Base-by-base conservation (phyloP, 1,284 basidiomycete genomes). In the Sporisorium reilianum region DNA sequence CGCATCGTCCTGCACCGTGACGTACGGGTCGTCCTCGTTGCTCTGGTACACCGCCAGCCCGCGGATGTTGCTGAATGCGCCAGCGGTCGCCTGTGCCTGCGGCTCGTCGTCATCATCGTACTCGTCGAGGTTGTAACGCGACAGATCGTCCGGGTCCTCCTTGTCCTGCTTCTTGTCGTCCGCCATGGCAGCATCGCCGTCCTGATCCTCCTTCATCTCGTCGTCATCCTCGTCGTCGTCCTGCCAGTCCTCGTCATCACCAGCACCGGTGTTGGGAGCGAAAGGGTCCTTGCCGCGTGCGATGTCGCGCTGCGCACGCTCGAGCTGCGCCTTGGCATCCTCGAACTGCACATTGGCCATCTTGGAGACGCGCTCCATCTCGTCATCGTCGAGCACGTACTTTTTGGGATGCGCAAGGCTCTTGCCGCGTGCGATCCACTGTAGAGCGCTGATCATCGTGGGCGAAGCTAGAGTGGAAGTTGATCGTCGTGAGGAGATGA, bases 1-100 rank as follows among this genome's bases (percentile, higher is more conserved):
- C 0, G 79, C 77, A 34, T 71, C 77, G 83, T 95, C 93, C 88
- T 97, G 95, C 32, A 99, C 86, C 0, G 96, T 99, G 79, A 99
- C 93, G 84, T 96, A 99, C 0, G 97, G 97, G 86, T 99, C 97
- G 48, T 98, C 94, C 61, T 93, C 89, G 83, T 96, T 95, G 81
- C 93, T 90, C 55, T 91, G 90, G 85, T 97, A 95, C 84, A 93
- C 97, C 40, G 92, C 92, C 55, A 99, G 87, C 6, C 96, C 95
- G 84, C 97, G 97, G 86, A 99, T 94, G 83, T 94, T 97, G 85
- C 91, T 94, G 86, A 99, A 98, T 10, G 93, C 92, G 18, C 95
- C 95, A 36, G 89, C 78, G 51, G 66, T 55, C 26, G 59, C 62
- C 18, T 45, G 42, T 11, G 26, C 89, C 87, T 59, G 89, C 84